Base-by-base conservation (phyloP, 306 rosid genomes). In the Trifolium subterraneum region DNA sequence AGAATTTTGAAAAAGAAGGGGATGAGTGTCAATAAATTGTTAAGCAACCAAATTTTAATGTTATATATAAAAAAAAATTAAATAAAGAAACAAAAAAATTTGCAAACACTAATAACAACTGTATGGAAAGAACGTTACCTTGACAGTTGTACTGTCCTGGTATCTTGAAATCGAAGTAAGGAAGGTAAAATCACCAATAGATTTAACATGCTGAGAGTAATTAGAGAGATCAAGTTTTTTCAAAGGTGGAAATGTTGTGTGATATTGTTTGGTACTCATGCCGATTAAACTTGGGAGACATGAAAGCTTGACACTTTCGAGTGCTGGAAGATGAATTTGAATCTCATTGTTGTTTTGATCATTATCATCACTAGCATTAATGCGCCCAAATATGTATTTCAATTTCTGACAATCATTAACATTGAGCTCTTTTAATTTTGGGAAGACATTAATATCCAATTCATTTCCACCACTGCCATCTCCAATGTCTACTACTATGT, bases 351-450 rank as follows among this genome's bases (percentile, higher is more conserved):
- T 1, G 16, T 29, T 20, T 55, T 39, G 16, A 39, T 36, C 39
- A 36, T 36, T 0, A n/a, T n/a, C n/a, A 58, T 23, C 7, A 58
- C 23, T 72, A 25, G 38, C 44, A 39, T 36, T 39, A 8, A 39
- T 39, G 44, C 6, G 18, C 1, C 76, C 76, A 56, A 72, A 22
- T 45, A 72, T 42, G 33, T 72, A 72, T 41, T 56, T 23, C 56
- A 72, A 58, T 20, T 39, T 3, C 11, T 0, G 4, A 8, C 74
- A 70, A 18, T 6, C 0, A 2, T 12, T 0, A 3, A 51, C 19
- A 0, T 0, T 0, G 16, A 68, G 25, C 10, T 9, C 0, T 27
- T 15, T 68, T 9, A 68, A 42, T 48, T 51, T 70, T 52, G 64
- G 74, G 13, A 70, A 52, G 50, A 51, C 35, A 12, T 36, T 36